A percentile compares a stretch with the other conserved stretches of the same genome.
phyloP scores from a whole-genome alignment of 345 rosid species.

The Trapa bicornis region DNA sequence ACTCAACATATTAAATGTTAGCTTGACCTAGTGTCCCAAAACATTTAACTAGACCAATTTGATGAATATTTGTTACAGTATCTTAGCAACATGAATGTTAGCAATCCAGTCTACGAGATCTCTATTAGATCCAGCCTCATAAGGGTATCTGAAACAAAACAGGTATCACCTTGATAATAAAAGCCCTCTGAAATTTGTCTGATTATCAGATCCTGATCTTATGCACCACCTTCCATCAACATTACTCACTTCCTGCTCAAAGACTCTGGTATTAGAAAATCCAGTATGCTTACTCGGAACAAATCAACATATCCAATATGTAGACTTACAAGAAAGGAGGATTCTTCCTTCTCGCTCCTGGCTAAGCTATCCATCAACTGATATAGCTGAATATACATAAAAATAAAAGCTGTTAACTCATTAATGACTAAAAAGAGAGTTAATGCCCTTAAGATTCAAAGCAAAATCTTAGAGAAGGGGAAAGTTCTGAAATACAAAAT shows the following conservation, averaged over 20 bases:
- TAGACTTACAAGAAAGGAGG: conserved; percentile 34
- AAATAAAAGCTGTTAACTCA: neutral
- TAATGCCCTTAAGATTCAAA: neutral
- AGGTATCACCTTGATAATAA: conserved; percentile 56
- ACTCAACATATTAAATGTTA: neutral
- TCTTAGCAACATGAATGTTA: neutral
- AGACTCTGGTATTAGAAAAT: conserved; percentile 8
- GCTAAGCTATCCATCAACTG: conserved; percentile 58
- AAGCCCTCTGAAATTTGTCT: conserved; percentile 47
- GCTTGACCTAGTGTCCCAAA: neutral
- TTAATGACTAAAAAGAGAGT: neutral
- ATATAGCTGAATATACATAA: conserved; percentile 40
- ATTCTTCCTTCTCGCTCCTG: conserved; percentile 43
- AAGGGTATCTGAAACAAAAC: conserved; percentile 6
- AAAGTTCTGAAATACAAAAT: neutral
- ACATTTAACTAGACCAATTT: neutral
- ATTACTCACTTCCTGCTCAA: conserved; percentile 45
- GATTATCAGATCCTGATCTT: conserved; percentile 43
- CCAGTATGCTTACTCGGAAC: conserved; percentile 11
- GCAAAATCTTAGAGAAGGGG: neutral
- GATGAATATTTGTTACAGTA: neutral
- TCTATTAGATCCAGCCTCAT: neutral
- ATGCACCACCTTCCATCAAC: conserved; percentile 82
- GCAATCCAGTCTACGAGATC: neutral
- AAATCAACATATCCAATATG: neutral